A percentile compares a stretch with the other conserved stretches of the same genome.
These are phyloP conservation scores for Triticum aestivum DNA, from an alignment of 176 grass and related monocot species.

Conservation along the genomic window DNA sequence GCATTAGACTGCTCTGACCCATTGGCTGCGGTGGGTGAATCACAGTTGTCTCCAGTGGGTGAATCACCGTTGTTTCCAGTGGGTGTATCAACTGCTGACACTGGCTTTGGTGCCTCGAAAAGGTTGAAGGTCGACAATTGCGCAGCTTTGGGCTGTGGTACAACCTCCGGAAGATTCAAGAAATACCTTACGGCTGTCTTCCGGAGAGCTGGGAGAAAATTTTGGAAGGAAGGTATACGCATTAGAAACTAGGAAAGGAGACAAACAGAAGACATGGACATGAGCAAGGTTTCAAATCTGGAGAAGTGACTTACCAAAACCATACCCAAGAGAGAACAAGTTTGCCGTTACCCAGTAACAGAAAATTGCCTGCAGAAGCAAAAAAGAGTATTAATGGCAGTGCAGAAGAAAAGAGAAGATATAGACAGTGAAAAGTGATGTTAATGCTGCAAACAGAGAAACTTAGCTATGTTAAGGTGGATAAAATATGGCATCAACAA, in stretches of 20 bases:
- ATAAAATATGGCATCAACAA: background rate
- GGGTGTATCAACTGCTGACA: slow-evolving; percentile 32
- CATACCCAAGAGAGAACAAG: slow-evolving; percentile 79
- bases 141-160: slow-evolving; percentile 24
- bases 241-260: slow-evolving; percentile 4
- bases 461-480: background rate
- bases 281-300: background rate
- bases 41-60: background rate
- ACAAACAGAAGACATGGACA: background rate
- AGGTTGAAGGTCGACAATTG: slow-evolving; percentile 39
- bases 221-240: background rate
- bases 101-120: slow-evolving; percentile 42
- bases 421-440: background rate
- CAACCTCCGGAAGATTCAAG: slow-evolving; percentile 56
- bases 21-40: slow-evolving; percentile 23
- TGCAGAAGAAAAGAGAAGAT: background rate
- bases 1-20: slow-evolving; percentile 39
- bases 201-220: slow-evolving; percentile 48
- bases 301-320: slow-evolving; percentile 51
- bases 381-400: background rate
- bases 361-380: slow-evolving; percentile 74
- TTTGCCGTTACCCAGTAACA: slow-evolving; percentile 92
- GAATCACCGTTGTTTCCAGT: slow-evolving; percentile 5
- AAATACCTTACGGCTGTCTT: slow-evolving; percentile 48
- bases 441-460: background rate